Evolutionary conservation across 192 early-diverging fungal species (phyloP).

Genomic region (Coemansia sp.): DNA sequence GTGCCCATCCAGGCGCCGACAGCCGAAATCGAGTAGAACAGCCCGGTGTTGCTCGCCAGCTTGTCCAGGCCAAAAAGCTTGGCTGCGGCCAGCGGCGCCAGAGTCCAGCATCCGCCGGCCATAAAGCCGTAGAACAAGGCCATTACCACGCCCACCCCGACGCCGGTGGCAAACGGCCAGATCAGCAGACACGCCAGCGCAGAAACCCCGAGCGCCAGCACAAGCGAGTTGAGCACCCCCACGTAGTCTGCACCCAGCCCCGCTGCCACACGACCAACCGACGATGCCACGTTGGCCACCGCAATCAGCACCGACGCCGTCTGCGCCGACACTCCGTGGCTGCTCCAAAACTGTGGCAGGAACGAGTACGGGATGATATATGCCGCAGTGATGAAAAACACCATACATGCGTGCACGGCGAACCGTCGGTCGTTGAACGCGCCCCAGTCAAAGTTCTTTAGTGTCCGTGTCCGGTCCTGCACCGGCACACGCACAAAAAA

Average conservation of each 20-base stretch:
- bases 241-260: constrained; percentile 44
- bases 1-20: constrained; percentile 46
- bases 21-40: constrained; percentile 43
- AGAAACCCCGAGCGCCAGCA: constrained; percentile 19
- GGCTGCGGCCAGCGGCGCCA: constrained; percentile 41
- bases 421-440: constrained; percentile 38
- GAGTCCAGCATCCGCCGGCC: constrained; percentile 48
- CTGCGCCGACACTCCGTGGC: constrained; percentile 30
- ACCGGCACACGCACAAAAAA: constrained; percentile 36
- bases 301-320: constrained; percentile 47
- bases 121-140: constrained; percentile 34
- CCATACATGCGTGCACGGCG: constrained; percentile 34
- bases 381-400: constrained; percentile 49
- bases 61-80: constrained; percentile 46
- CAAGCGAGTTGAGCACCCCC: constrained; percentile 46
- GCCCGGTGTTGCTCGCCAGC: constrained; percentile 42
- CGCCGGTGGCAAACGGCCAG: constrained; percentile 46
- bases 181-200: constrained; percentile 27
- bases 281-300: constrained; percentile 47
- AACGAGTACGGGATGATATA: constrained; percentile 49
- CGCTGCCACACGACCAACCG: constrained; percentile 31
- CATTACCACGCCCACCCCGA: constrained; percentile 42
- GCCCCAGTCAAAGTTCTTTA: constrained; percentile 39
- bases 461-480: constrained; percentile 25
- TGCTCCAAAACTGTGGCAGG: constrained; percentile 43